Conservation (phyloP, 345 rosid genomes). For the Citrus maxima region DNA sequence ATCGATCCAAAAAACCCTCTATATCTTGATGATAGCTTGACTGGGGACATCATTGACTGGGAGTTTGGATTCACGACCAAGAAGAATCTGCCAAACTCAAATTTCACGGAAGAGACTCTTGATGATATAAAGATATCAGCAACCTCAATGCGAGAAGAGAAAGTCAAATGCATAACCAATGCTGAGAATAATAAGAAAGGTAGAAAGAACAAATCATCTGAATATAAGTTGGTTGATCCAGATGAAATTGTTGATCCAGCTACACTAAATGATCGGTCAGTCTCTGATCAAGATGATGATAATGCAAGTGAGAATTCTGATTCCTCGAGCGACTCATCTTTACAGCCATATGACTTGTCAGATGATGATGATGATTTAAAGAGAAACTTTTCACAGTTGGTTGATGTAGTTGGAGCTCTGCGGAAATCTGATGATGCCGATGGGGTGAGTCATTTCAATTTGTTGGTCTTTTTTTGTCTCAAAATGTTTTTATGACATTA, state of each 20-base stretch:
- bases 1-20: slow-evolving; percentile 90
- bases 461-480: slow-evolving; percentile 13
- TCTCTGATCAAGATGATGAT: slow-evolving; percentile 61
- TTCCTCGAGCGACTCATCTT: slow-evolving; percentile 64
- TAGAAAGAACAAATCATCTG: slow-evolving; percentile 40
- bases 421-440: slow-evolving; percentile 86
- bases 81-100: slow-evolving; percentile 26
- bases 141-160: slow-evolving; percentile 29
- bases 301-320: slow-evolving; percentile 61
- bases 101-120: slow-evolving; percentile 20
- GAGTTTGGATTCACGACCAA: slow-evolving; percentile 61
- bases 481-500: background rate
- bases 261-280: slow-evolving; percentile 49
- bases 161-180: slow-evolving; percentile 17
- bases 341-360: slow-evolving; percentile 87
- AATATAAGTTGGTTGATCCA: slow-evolving; percentile 58
- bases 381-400: slow-evolving; percentile 68
- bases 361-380: slow-evolving; percentile 82
- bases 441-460: slow-evolving; percentile 61
- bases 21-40: slow-evolving; percentile 77
- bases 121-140: slow-evolving; percentile 32
- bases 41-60: slow-evolving; percentile 76
- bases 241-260: slow-evolving; percentile 91
- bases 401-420: slow-evolving; percentile 90
- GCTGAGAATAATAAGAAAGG: slow-evolving; percentile 31